Base-by-base conservation (phyloP, 352 stramenopile genomes). In the Phytophthora nicotianae region DNA sequence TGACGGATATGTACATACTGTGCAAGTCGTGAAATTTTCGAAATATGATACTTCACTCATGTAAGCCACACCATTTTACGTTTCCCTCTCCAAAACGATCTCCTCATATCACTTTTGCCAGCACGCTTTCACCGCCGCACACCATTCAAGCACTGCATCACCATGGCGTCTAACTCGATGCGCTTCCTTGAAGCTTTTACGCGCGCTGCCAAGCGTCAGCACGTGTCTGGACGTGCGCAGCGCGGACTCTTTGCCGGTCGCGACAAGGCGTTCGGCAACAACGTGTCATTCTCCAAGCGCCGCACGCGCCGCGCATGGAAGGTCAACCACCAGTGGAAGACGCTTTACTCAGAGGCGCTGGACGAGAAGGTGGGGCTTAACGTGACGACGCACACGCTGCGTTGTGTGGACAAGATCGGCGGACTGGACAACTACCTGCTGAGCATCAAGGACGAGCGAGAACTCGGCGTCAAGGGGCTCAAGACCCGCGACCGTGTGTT, bases 361-460 rank as follows among this genome's bases (percentile, higher is more conserved):
- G 91, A 98, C 71, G 91, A 97, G 77, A 97, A 96, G 80, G 76
- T 98, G 37, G 77, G 68, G 5, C 95, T 98, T 43, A 97, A 98
- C 71, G 74, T 98, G 26, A 98, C 95, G 42, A 88, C 95, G 7
- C 83, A 92, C 66, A 95, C 95, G 29, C 67, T 98, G 65, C 84
- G 93, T 10, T 97, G 83, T 50, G 92, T 98, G 60, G 95, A 98
- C 81, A 98, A 98, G 75, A 75, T 68, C 27, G 95, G 95, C 35
- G 93, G 93, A 6, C 79, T 98, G 58, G 95, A 98, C 77, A 96
- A 97, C 70, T 98, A 98, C 77, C 76, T 98, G 27, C 68, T 98
- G 64, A 91, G 83, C 62, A 86, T 94, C 66, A 96, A 90, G 63
- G 76, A 93, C 64, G 81, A 97, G 58, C 83, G 67, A 46, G 79